Evolutionary conservation across 208 protist genomes (phyloP), one percentile per base, ranked within the genome.

Genomic region (Acanthamoeba castellanii): DNA sequence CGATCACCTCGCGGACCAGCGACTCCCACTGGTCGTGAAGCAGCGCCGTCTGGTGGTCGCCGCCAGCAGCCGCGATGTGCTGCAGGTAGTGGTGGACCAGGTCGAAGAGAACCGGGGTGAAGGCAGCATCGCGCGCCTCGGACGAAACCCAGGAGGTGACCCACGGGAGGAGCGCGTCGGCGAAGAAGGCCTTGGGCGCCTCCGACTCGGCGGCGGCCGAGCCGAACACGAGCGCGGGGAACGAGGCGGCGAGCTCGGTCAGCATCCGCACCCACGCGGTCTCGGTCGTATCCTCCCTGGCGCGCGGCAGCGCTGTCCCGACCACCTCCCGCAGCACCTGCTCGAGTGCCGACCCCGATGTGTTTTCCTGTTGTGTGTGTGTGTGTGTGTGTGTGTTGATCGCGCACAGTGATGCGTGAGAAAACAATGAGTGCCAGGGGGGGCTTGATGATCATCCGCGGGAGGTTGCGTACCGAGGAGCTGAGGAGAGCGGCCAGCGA

Each of bases 321-420:
- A 64, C 81, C 25, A 88, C 50, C 22, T 88, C 81, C 64, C 50
- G 81, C 52, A 88, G 50, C 52, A 88, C 81, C 34, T 88, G 81
- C 45, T 88, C 81, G n/a, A 88, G 72, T 11, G 72, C 72, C 9
- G 30, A 27, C 72, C 22, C 34, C 32, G 72, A 81, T 11, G 72
- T 34, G 30, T 18, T 52, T 27, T 50, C 72, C 72, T 81, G 20
- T 27, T 16, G 37, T 52, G 68, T 76, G 34, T 42, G 32, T 25
- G 20, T 64, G 57, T 27, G 22, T n/a, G 57, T 27, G 57, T 64
- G 57, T 27, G 57, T 64, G 6, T 20, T 7, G 57, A 20, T 11
- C 16, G 50, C 16, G 25, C 16, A 32, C 6, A 18, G 9, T 85
- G 22, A 47, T 59, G n/a, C 5, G n/a, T 81, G 16, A 76, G 13